These are phyloP conservation scores for Colletotrichum zoysiae DNA, from an alignment of 2,329 filamentous ascomycete species.

Conservation along the genomic window DNA sequence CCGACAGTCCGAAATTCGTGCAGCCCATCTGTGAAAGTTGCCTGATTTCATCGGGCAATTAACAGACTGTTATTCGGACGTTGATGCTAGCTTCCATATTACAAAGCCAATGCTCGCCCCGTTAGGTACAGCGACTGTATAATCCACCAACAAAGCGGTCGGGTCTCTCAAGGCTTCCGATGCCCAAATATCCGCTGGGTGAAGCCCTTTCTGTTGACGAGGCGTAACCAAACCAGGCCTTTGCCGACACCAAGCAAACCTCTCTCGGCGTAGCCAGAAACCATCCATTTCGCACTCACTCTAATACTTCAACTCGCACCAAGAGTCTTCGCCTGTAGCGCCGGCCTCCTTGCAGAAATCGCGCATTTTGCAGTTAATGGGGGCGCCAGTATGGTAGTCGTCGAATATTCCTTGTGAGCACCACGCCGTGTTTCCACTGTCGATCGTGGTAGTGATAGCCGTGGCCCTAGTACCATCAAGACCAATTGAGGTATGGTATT, in stretches of 20 bases:
- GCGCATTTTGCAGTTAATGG: too few species aligned
- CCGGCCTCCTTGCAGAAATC: too few species aligned
- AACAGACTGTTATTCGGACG: not conserved
- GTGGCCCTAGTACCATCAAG: too few species aligned
- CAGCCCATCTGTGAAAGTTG: not conserved
- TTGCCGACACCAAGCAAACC: not conserved
- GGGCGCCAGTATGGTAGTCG: too few species aligned
- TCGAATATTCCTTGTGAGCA: too few species aligned
- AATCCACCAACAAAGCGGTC: not conserved
- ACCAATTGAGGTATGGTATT: too few species aligned
- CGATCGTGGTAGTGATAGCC: too few species aligned
- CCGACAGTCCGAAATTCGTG: not conserved
- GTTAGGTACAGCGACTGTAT: not conserved
- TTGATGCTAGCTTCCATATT: not conserved
- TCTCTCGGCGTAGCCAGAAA: not conserved
- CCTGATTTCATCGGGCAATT: not conserved
- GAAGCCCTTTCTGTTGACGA: not conserved
- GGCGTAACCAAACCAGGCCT: not conserved
- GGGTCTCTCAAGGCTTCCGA: not conserved
- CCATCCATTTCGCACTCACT: not conserved
- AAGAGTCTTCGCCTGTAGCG: too few species aligned
- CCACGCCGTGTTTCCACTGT: too few species aligned
- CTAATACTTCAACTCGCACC: too few species aligned
- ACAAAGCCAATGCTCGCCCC: not conserved
- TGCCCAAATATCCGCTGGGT: not conserved